Conservation (phyloP, 148 eudicot species). For the Amaranthus hypochondriacus region DNA sequence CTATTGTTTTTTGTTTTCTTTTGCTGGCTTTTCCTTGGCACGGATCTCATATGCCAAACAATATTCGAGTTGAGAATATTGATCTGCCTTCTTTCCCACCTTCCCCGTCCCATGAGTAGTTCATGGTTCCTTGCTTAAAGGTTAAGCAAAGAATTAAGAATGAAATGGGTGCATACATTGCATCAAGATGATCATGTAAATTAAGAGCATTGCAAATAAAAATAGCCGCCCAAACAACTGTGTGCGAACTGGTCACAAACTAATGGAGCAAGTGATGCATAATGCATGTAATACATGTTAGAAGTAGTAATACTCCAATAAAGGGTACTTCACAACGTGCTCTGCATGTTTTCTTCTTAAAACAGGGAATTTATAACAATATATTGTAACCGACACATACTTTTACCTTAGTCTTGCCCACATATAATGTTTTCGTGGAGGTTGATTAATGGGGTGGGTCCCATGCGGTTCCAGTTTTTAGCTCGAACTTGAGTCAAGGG, state of each 20-base stretch:
- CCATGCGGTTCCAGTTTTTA: no score
- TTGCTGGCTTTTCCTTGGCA: no score
- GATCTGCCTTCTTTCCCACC: no score
- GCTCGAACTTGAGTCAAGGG: no score
- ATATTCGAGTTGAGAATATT: no score
- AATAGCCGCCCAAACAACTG: slow-evolving; percentile 23
- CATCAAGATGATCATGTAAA: neutral
- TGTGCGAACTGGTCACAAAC: neutral
- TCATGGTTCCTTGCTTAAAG: no score
- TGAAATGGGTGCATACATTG: neutral
- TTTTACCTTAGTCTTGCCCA: neutral
- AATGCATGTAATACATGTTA: neutral
- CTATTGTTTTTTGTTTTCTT: no score
- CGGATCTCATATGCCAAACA: no score
- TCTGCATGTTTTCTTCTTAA: neutral
- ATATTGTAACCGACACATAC: slow-evolving; percentile 7
- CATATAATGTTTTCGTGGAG: neutral
- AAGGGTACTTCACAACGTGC: slow-evolving; percentile 5
- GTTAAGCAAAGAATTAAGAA: neutral
- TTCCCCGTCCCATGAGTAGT: no score
- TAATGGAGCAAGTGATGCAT: neutral
- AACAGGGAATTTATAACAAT: neutral
- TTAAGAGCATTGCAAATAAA: no score
- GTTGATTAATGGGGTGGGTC: neutral
- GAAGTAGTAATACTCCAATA: neutral